Evolutionary conservation across 1,139 yeast species (phyloP).

Genomic region (Nakaseomyces uthaithaninus): DNA sequence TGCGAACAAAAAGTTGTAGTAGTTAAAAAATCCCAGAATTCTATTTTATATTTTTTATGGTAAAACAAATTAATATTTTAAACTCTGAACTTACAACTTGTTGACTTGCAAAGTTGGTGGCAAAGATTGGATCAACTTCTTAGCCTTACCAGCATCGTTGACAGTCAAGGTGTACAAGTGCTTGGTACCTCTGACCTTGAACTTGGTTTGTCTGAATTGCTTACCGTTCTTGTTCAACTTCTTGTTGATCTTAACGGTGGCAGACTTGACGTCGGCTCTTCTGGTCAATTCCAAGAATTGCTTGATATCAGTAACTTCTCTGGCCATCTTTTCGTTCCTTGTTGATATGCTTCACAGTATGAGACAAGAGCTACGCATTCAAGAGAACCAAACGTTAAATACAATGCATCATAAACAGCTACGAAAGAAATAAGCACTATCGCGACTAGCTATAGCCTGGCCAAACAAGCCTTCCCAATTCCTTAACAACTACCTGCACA

Average conservation of each 20-base stretch:
- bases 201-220: conserved; percentile 88
- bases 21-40: conserved; percentile 1
- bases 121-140: conserved; percentile 95
- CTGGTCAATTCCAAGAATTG: conserved; percentile 96
- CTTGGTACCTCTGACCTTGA: conserved; percentile 97
- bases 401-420: background rate
- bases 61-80: background rate
- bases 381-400: background rate
- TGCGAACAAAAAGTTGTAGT: background rate
- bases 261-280: conserved; percentile 92
- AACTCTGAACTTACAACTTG: conserved; percentile 42
- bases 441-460: background rate
- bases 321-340: conserved; percentile 31
- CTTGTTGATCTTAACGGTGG: conserved; percentile 85
- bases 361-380: background rate
- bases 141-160: conserved; percentile 95
- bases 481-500: conserved; percentile 2
- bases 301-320: conserved; percentile 92
- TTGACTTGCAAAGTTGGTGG: conserved; percentile 88
- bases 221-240: conserved; percentile 80
- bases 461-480: background rate
- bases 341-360: background rate
- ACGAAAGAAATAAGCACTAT: background rate
- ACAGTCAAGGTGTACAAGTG: conserved; percentile 93
- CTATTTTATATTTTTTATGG: background rate